These are phyloP conservation scores for Diddensiella santjacobensis DNA, from an alignment of 805 yeast species.

Conservation along the genomic window DNA sequence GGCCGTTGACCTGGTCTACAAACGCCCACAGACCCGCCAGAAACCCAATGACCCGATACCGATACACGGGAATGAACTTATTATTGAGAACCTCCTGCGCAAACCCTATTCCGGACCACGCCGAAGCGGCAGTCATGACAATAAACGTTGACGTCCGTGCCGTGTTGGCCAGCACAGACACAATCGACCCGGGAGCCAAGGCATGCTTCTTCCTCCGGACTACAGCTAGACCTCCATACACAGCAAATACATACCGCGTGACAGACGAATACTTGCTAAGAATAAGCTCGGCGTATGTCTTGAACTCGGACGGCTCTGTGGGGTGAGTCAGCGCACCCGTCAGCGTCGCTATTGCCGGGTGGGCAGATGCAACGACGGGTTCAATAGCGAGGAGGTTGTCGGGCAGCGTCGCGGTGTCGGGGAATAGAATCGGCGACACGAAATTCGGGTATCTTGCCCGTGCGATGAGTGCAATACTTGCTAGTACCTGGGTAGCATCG, in stretches of 20 bases:
- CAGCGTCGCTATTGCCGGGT: conserved; percentile 31
- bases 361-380: conserved; percentile 31
- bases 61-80: conserved; percentile 28
- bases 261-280: conserved; percentile 25
- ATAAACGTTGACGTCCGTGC: conserved; percentile 33
- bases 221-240: conserved; percentile 26
- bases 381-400: conserved; percentile 18
- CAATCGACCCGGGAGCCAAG: conserved; percentile 8
- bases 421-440: conserved; percentile 30
- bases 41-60: conserved; percentile 40
- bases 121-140: conserved; percentile 35
- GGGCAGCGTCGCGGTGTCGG: conserved; percentile 22
- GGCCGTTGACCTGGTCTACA: conserved; percentile 33
- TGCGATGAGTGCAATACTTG: conserved; percentile 32
- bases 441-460: conserved; percentile 32
- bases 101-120: conserved; percentile 39
- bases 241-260: conserved; percentile 29
- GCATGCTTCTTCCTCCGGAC: neutral
- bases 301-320: conserved; percentile 24
- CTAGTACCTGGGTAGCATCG: conserved; percentile 28
- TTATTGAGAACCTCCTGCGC: conserved; percentile 33
- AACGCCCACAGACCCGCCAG: conserved; percentile 41
- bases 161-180: conserved; percentile 24
- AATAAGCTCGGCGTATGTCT: conserved; percentile 26
- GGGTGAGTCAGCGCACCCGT: conserved; percentile 36